These are phyloP conservation scores for Nicotiana tomentosiformis DNA, from an alignment of 257 asterid genomes.

Conservation along the genomic window DNA sequence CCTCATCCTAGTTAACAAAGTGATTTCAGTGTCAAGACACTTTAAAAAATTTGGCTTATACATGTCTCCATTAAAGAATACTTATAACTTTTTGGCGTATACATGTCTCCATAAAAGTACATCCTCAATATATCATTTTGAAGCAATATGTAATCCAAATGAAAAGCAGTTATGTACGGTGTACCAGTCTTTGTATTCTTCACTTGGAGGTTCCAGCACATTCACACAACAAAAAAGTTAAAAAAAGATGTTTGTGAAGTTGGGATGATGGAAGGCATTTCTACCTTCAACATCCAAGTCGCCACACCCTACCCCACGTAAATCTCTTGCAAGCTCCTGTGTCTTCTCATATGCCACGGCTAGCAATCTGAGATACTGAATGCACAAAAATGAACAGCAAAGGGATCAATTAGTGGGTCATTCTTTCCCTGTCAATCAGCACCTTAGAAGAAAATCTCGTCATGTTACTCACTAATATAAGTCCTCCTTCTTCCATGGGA, in stretches of 20 bases:
- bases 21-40: neutral
- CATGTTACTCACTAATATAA: constrained; percentile 62
- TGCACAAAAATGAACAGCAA: constrained; percentile 16
- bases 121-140: neutral
- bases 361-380: constrained; percentile 86
- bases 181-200: neutral
- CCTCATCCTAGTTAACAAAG: neutral
- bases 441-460: neutral
- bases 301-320: constrained; percentile 87
- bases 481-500: constrained; percentile 96
- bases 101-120: neutral
- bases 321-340: constrained; percentile 80
- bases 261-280: neutral
- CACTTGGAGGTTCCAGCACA: neutral
- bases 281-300: constrained; percentile 98
- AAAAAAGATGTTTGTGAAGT: neutral
- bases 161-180: neutral
- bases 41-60: neutral
- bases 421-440: constrained; percentile 1
- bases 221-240: neutral
- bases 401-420: constrained; percentile 18
- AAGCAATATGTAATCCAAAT: neutral
- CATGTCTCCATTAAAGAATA: neutral
- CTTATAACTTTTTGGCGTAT: too few relatives aligned
- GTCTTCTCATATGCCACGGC: constrained; percentile 98